Base-by-base conservation (phyloP, 352 stramenopile genomes). In the Phytophthora rubi region DNA sequence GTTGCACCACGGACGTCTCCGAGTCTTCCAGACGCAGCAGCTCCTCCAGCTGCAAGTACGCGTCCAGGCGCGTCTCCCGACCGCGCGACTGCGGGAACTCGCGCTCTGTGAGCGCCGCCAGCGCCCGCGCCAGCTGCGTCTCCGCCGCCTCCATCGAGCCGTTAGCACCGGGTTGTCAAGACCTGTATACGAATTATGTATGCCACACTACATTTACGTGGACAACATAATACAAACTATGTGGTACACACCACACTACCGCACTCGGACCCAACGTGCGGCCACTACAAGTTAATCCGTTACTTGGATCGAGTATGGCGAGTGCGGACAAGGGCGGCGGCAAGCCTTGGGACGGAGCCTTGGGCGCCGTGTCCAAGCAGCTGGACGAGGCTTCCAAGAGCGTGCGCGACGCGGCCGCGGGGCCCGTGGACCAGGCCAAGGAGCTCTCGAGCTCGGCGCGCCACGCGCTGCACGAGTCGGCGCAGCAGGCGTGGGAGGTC, bases 401-500 rank as follows among this genome's bases (percentile, higher is more conserved):
- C 56, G 70, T 85, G 60, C 70, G 77, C 65, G 73, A 82, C 37
- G 76, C 70, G 18, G 68, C 76, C 26, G 57, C 49, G 28, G 73
- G 70, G 9, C 74, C 71, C 44, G 68, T 90, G 32, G 57, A 81
- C 56, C 80, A 91, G 66, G 81, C 71, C 45, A 86, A 90, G 73
- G 80, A 92, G 73, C 79, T 93, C 55, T 86, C 83, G 58, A 84
- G 59, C 60, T 82, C 73, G 35, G 83, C 82, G 45, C 85, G 83
- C 52, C 55, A 88, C 18, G 72, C 85, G 6, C 71, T 92, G 62
- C 56, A 37, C 42, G 68, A 80, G 53, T 37, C 75, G 21, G 55
- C 75, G 42, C 61, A 81, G 53, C 77, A 86, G 71, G 81, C 59
- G 51, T 83, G 70, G 58, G 68, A 74, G 26, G 45, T 67, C n/a